phyloP scores from a whole-genome alignment of 2,329 filamentous ascomycete species.

The Raffaelea deltoideospora region DNA sequence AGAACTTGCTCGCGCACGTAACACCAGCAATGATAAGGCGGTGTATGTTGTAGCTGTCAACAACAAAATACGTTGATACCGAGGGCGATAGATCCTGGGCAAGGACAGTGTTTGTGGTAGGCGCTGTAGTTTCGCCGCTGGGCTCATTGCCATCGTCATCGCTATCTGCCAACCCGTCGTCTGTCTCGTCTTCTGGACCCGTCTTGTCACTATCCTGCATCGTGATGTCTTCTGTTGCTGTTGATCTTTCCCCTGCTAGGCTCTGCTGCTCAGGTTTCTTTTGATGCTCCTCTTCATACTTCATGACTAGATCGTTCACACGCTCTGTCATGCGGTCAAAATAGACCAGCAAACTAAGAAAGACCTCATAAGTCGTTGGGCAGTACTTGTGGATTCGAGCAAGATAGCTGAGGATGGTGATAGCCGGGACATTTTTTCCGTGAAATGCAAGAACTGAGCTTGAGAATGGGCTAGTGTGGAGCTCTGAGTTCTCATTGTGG shows the following conservation, averaged over 20 bases:
- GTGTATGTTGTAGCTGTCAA: conserved; percentile 98
- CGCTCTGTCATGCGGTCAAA: conserved; percentile 98
- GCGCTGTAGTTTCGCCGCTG: conserved; percentile 3
- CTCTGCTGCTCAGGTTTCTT: conserved; percentile 10
- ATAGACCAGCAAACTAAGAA: conserved; percentile 86
- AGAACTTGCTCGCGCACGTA: conserved; percentile 98
- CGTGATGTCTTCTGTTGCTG: conserved; percentile 1
- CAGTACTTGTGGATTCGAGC: conserved; percentile 98
- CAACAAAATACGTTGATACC: conserved; percentile 58
- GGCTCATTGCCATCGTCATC: conserved; percentile 17
- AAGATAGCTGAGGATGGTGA: conserved; percentile 91
- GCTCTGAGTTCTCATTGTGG: conserved; percentile 30
- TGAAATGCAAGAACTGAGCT: conserved; percentile 81
- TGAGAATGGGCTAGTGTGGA: conserved; percentile 45
- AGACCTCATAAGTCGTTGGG: conserved; percentile 95
- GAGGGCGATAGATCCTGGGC: background rate
- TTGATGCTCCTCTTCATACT: conserved; percentile 39
- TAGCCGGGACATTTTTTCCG: conserved; percentile 93
- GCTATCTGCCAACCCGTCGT: conserved; percentile 36
- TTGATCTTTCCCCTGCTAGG: conserved; percentile 8
- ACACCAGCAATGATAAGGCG: conserved; percentile 91
- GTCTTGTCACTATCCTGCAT: conserved; percentile 15
- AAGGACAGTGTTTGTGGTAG: background rate
- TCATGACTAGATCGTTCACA: conserved; percentile 68
- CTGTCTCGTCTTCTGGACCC: conserved; percentile 26